Evolutionary conservation across 495 filamentous ascomycete genomes (phyloP).

Genomic region (Bacidia gigantensis): DNA sequence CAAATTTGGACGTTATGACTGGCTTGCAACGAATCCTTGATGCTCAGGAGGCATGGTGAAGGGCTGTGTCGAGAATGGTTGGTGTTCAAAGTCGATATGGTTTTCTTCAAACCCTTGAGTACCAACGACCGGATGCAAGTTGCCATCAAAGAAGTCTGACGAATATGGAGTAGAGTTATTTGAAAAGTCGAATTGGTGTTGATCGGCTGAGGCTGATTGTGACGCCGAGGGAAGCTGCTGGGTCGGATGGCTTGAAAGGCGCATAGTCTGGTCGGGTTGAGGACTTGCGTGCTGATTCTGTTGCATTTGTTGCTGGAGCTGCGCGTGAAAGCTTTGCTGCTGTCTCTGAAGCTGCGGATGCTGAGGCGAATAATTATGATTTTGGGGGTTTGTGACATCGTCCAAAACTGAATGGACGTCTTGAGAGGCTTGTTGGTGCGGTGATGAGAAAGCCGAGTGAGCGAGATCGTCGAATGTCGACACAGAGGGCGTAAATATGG

Average conservation of each 20-base stretch:
- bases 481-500: constrained; percentile 11
- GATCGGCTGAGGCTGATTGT: constrained; percentile 2
- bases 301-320: background rate
- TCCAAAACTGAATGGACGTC: background rate
- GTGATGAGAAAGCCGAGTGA: constrained; percentile 5
- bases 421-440: background rate
- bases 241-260: background rate
- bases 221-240: constrained; percentile 1
- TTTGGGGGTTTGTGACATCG: background rate
- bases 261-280: constrained; percentile 6
- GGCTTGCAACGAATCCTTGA: background rate
- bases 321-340: background rate
- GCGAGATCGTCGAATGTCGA: constrained; percentile 11
- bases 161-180: constrained; percentile 6
- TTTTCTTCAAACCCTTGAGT: background rate
- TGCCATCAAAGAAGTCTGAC: constrained; percentile 10
- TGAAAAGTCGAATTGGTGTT: constrained; percentile 11
- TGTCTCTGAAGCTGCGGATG: constrained; percentile 6
- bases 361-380: background rate
- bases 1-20: background rate
- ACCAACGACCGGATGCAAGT: constrained; percentile 3
- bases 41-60: constrained; percentile 13
- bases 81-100: constrained; percentile 4
- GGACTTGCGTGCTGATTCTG: constrained; percentile 7
- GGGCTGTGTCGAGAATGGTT: constrained; percentile 12